Base-by-base conservation (phyloP, 179 eudicot genomes). In the Monotropa hypopitys region DNA sequence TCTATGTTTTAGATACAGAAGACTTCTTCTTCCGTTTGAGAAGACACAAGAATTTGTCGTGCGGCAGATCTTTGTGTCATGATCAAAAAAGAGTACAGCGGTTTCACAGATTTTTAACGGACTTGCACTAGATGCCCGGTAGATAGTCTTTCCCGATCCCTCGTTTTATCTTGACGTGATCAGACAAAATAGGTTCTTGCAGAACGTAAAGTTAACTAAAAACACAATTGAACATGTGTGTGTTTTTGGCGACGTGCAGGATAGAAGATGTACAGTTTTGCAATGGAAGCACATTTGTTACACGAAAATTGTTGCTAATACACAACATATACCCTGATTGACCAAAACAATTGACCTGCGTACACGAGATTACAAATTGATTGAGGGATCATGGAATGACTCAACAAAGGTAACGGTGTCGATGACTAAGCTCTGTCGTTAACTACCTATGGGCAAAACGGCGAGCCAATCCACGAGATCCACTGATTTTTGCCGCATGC, bases 1-100 rank as follows among this genome's bases (percentile, higher is more conserved):
- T 90, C 5, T 90, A 88, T 78, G 98, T 94, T 72, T 84, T 94
- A 49, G 97, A 90, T 82, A 90, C 97, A 5, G 98, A 92, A 80
- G 98, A 94, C 82, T 87, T 79, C 82, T 90, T 90, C 77, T 79
- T 81, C 51, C 91, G 98, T 23, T 40, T 80, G 28, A 88, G 83
- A 79, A 84, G 85, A 69, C 84, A 84, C 74, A 80, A 72, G 81
- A 79, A 70, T 38, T 68, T 70, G 77, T 78, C 83, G 13, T 43
- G 47, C 2, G 57, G 75, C 65, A 42, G 81, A 83, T 84, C 30
- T 26, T 76, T 67, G 32, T 28, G 57, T 42, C 81, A 70, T n/a
- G 65, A 77, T 77, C 85, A 84, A 76, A 81, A 78, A 42, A 84
- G 88, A 82, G 79, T 83, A 75, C 78, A 80, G 62, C 79, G 87